These are phyloP conservation scores for Symmetrospora coprosmae DNA, from an alignment of 768 basidiomycete genomes.

Conservation along the genomic window DNA sequence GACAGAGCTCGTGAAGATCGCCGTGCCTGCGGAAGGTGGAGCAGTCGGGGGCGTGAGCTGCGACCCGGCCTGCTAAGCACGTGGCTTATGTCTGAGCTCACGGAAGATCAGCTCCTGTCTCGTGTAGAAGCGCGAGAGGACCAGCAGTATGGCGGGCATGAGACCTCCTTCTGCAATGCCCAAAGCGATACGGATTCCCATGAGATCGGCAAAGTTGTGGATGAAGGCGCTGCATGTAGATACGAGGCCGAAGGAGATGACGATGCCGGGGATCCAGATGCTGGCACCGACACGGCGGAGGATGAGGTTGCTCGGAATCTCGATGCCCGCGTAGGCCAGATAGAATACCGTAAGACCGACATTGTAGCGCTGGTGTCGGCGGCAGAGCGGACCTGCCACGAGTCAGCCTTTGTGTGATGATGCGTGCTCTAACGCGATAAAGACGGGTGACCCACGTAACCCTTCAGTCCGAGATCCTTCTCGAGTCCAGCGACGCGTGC, in stretches of 20 bases:
- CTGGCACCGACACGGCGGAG: constrained; percentile 2
- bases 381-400: too few relatives aligned
- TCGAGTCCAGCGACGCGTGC: constrained; percentile 31
- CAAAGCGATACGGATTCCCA: constrained; percentile 12
- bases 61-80: too few relatives aligned
- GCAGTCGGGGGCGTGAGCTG: too few relatives aligned
- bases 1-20: constrained; percentile 8
- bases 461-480: constrained; percentile 27
- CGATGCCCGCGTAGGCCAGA: neutral
- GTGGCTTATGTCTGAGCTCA: too few relatives aligned
- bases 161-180: constrained; percentile 20
- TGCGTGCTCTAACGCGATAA: too few relatives aligned
- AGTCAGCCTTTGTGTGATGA: too few relatives aligned
- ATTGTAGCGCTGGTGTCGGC: constrained; percentile 5
- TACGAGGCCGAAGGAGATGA: constrained; percentile 19
- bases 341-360: constrained; percentile 20
- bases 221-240: constrained; percentile 16
- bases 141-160: constrained; percentile 12
- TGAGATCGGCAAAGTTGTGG: constrained; percentile 14
- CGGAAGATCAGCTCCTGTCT: constrained; percentile 17
- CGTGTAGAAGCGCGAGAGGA: constrained; percentile 24
- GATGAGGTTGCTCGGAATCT: neutral
- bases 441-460: constrained; percentile 19
- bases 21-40: too few relatives aligned
- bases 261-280: constrained; percentile 22